These are phyloP conservation scores for Rhododendron vialii DNA, from an alignment of 148 eudicot species.

Conservation along the genomic window DNA sequence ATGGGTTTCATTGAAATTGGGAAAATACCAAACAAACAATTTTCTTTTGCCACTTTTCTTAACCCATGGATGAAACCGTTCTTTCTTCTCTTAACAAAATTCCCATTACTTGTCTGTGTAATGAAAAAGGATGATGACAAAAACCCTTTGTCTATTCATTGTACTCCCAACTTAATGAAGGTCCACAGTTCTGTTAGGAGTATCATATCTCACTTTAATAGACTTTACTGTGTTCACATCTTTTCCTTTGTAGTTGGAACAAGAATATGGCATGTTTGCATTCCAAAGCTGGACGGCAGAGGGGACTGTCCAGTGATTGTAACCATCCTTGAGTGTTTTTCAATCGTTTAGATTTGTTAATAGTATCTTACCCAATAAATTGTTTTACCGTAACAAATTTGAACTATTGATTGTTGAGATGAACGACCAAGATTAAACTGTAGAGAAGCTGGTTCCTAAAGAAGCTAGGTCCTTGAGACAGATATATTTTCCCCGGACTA, in stretches of 20 bases:
- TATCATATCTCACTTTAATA: too few species aligned
- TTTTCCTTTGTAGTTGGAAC: background rate
- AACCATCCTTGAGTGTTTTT: background rate
- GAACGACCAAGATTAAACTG: too few species aligned
- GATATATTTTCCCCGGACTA: too few species aligned
- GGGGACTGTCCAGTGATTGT: background rate
- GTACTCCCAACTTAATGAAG: too few species aligned
- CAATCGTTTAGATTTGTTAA: background rate
- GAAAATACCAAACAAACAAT: background rate
- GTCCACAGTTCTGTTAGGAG: too few species aligned
- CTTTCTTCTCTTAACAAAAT: background rate
- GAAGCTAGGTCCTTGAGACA: too few species aligned
- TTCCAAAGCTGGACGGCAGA: background rate
- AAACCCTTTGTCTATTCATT: background rate
- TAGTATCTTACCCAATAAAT: background rate
- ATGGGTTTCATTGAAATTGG: background rate
- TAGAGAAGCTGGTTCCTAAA: too few species aligned
- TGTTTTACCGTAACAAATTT: too few species aligned
- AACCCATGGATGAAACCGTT: background rate
- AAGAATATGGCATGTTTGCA: background rate
- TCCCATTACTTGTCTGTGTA: background rate
- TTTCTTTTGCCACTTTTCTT: background rate
- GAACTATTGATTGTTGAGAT: background rate
- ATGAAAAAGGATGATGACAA: background rate
- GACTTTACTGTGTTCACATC: background rate